Conservation (phyloP, 768 basidiomycete genomes). For the Leccinum aurantiacum region DNA sequence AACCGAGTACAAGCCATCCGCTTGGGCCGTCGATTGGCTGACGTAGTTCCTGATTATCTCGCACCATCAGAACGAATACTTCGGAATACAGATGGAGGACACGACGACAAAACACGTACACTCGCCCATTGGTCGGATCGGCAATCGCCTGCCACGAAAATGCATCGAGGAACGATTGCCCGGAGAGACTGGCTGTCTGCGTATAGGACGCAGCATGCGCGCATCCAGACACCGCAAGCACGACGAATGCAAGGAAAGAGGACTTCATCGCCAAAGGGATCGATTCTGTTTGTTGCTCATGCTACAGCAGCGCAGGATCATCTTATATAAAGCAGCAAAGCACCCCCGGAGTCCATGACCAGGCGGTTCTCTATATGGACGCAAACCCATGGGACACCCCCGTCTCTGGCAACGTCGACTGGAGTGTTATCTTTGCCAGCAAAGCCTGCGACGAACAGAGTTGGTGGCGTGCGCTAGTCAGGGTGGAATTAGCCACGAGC, state of each 20-base stretch:
- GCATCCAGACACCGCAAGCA: slow-evolving; percentile 6
- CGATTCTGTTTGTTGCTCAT: background rate
- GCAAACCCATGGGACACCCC: background rate
- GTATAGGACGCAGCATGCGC: slow-evolving; percentile 44
- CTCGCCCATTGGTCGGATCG: slow-evolving; percentile 38
- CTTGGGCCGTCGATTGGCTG: slow-evolving; percentile 45
- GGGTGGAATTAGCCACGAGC: background rate
- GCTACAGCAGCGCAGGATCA: background rate
- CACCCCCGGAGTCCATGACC: background rate
- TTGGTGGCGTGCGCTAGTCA: background rate
- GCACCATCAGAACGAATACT: background rate
- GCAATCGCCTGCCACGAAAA: slow-evolving; percentile 29
- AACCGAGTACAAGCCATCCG: slow-evolving; percentile 57
- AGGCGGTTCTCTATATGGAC: background rate
- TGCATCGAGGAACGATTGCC: slow-evolving; percentile 47
- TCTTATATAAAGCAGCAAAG: slow-evolving; percentile 14
- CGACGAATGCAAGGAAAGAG: slow-evolving; percentile 4
- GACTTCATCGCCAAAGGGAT: slow-evolving; percentile 3
- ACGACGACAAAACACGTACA: slow-evolving; percentile 18
- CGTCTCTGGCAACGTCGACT: background rate
- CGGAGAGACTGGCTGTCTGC: slow-evolving; percentile 45
- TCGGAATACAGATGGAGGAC: background rate
- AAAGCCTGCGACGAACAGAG: background rate
- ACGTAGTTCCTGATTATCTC: slow-evolving; percentile 41
- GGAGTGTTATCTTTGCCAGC: slow-evolving; percentile 5